Evolutionary conservation across 768 basidiomycete species (phyloP).

Genomic region (Lactarius akahatsu): DNA sequence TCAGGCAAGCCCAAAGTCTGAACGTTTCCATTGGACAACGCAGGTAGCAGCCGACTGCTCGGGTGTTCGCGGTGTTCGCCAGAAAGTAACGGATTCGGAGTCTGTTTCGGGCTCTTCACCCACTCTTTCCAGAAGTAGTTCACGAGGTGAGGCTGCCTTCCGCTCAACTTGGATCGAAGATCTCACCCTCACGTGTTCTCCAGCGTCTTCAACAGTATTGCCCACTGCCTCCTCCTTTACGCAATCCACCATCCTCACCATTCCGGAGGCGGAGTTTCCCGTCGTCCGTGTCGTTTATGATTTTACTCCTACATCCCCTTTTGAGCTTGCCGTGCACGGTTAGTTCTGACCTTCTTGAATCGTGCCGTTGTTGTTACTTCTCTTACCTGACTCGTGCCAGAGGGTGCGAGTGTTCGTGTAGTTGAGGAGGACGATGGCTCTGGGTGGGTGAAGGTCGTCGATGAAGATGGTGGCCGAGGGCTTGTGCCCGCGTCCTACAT

Average conservation of each 20-base stretch:
- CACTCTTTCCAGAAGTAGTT: constrained; percentile 37
- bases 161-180: constrained; percentile 19
- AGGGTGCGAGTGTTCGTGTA: constrained; percentile 62
- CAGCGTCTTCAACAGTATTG: constrained; percentile 27
- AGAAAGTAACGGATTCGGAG: constrained; percentile 30
- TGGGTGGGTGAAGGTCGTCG: constrained; percentile 78
- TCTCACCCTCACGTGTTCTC: constrained; percentile 28
- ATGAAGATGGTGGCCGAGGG: constrained; percentile 58
- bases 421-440: constrained; percentile 83
- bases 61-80: constrained; percentile 34
- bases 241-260: constrained; percentile 39
- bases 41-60: constrained; percentile 76
- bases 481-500: constrained; percentile 87
- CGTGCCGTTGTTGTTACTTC: constrained; percentile 4
- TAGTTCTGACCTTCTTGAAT: constrained; percentile 30
- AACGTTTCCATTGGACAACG: constrained; percentile 17
- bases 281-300: constrained; percentile 69
- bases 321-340: constrained; percentile 72
- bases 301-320: constrained; percentile 71
- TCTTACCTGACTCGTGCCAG: constrained; percentile 39
- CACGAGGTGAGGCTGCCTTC: constrained; percentile 29
- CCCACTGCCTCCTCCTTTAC: constrained; percentile 61
- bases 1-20: constrained; percentile 13
- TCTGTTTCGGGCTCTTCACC: constrained; percentile 36
- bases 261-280: constrained; percentile 47